Conservation (phyloP, 306 rosid genomes). For the Casuarina cunninghamiana region DNA sequence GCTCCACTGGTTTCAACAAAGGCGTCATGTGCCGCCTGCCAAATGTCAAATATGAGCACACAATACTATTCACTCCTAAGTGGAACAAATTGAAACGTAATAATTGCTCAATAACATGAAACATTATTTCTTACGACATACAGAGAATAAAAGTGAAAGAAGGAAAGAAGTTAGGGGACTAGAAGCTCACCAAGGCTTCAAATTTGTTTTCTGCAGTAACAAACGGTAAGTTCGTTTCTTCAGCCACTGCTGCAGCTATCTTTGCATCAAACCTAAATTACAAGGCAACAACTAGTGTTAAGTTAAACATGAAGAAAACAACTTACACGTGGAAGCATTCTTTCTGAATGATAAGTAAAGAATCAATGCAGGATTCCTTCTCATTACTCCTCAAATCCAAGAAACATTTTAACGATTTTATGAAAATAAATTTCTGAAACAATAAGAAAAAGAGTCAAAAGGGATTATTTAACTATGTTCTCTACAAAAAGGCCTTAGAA, state of each 20-base stretch:
- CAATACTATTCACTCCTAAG: background rate
- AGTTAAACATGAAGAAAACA: background rate
- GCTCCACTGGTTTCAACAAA: constrained; percentile 94
- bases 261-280: constrained; percentile 79
- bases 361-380: background rate
- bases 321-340: constrained; percentile 5
- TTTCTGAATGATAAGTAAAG: background rate
- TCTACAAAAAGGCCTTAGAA: background rate
- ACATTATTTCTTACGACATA: background rate
- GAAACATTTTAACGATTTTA: background rate
- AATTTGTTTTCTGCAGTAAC: constrained; percentile 96
- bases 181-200: constrained; percentile 89
- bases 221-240: constrained; percentile 85
- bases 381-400: too few species aligned
- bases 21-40: constrained; percentile 98
- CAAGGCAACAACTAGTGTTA: constrained; percentile 23
- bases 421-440: background rate
- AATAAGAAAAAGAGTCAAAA: background rate
- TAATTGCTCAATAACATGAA: constrained; percentile 19
- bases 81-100: constrained; percentile 17
- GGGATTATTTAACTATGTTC: too few species aligned
- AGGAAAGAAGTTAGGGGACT: too few species aligned
- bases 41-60: constrained; percentile 23
- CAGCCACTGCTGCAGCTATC: constrained; percentile 95
- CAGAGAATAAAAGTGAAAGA: too few species aligned